These are phyloP conservation scores for Heliamphora pulchella DNA, from an alignment of 179 eudicot genomes.

Conservation along the genomic window DNA sequence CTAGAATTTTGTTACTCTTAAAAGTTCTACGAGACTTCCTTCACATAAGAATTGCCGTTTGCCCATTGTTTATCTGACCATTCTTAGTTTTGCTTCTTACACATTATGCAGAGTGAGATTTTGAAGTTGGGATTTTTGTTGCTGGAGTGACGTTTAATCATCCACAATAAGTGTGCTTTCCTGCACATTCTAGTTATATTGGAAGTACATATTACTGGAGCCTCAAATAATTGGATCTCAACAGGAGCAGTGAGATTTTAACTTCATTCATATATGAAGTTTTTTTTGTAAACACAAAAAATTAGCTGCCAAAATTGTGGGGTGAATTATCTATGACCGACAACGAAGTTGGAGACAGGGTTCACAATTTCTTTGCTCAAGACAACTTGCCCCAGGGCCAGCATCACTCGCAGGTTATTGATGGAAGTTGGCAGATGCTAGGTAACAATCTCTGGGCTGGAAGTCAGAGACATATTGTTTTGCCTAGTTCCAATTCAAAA, in stretches of 20 bases:
- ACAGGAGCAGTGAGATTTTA: slow-evolving; percentile 10
- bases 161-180: too few relatives aligned
- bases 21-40: neutral
- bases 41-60: neutral
- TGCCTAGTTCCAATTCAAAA: slow-evolving; percentile 36
- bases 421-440: slow-evolving; percentile 49
- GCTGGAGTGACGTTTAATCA: slow-evolving; percentile 3
- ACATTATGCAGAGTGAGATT: slow-evolving; percentile 5
- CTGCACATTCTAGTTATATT: neutral
- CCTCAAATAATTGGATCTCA: neutral
- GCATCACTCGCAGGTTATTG: slow-evolving; percentile 46
- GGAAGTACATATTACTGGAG: slow-evolving; percentile 8
- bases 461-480: slow-evolving; percentile 34
- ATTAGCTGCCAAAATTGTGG: slow-evolving; percentile 20
- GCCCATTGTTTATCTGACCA: neutral
- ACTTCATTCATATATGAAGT: slow-evolving; percentile 3
- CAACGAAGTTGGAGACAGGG: slow-evolving; percentile 81
- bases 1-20: neutral
- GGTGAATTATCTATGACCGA: slow-evolving; percentile 77
- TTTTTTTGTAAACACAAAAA: neutral
- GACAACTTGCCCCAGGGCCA: slow-evolving; percentile 56
- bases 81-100: neutral
- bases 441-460: slow-evolving; percentile 52
- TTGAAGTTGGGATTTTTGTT: slow-evolving; percentile 10
- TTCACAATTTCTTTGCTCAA: slow-evolving; percentile 85